Percentiles rank a stretch among this genome's conserved stretches.
phyloP scores from a whole-genome alignment of 2,329 filamentous ascomycete species.

The Emmonsiellopsis sp. region DNA sequence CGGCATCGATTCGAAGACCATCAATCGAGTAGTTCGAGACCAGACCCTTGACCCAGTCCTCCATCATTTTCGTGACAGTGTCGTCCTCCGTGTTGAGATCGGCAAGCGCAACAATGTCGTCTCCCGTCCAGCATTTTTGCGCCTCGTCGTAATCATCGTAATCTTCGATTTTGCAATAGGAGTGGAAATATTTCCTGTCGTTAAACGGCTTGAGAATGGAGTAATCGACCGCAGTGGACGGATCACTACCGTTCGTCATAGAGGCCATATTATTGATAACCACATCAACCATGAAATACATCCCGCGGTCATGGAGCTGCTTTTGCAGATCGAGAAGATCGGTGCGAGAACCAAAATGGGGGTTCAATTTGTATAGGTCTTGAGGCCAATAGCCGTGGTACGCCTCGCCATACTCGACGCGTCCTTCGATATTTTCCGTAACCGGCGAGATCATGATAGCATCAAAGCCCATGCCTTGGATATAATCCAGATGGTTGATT shows the following conservation, averaged over 20 bases:
- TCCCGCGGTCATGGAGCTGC: slow-evolving; percentile 37
- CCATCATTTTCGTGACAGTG: slow-evolving; percentile 31
- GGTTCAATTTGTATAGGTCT: slow-evolving; percentile 40
- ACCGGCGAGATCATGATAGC: slow-evolving; percentile 34
- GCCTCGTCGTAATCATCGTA: slow-evolving; percentile 42
- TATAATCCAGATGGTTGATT: slow-evolving; percentile 41
- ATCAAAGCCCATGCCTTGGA: slow-evolving; percentile 41
- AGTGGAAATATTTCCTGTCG: slow-evolving; percentile 49
- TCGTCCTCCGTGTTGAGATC: slow-evolving; percentile 38
- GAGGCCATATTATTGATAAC: slow-evolving; percentile 32
- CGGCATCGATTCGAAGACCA: slow-evolving; percentile 43
- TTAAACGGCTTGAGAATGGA: slow-evolving; percentile 45
- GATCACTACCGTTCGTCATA: slow-evolving; percentile 39
- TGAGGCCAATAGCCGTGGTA: slow-evolving; percentile 45
- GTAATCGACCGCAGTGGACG: slow-evolving; percentile 41
- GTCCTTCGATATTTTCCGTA: slow-evolving; percentile 28
- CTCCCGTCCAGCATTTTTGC: slow-evolving; percentile 45
- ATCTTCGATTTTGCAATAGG: slow-evolving; percentile 45
- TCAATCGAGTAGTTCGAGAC: slow-evolving; percentile 39
- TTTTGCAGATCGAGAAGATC: slow-evolving; percentile 39
- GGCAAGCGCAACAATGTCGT: slow-evolving; percentile 46
- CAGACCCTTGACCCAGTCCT: slow-evolving; percentile 31
- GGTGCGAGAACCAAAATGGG: slow-evolving; percentile 38
- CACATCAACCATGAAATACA: slow-evolving; percentile 45
- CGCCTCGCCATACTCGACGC: slow-evolving; percentile 32